Base-by-base conservation (phyloP, 140 eudicot species). In the Oenanthe javanica region DNA sequence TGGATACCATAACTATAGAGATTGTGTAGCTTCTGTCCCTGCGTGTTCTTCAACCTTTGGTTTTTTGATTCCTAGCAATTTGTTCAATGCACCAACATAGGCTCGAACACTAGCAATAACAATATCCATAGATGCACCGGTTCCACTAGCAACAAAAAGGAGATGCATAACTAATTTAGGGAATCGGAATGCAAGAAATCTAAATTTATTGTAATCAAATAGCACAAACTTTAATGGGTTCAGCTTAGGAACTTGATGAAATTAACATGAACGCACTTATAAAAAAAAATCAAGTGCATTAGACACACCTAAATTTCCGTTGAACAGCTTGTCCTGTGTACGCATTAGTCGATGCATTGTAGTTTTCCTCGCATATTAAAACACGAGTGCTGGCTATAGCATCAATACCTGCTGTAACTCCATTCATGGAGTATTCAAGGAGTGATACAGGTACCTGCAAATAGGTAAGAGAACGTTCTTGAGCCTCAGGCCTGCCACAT, bases 61-160 rank as follows among this genome's bases (percentile, higher is more conserved):
- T n/a, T 61, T 86, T 84, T 82, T 84, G 75, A 90, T 77, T 23
- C 96, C 92, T 73, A 92, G 77, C 92, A 92, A 84, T 91, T 94
- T 94, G 90, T 94, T 94, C 31, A 92, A 76, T 31, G 99, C 97
- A 84, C 94, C 90, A 78, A 92, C 83, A 80, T 92, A 92, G 55
- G 97, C 99, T 79, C 97, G 91, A 77, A 92, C 96, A 83, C 99
- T 95, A 21, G 99, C 91, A 71, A 95, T 88, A 5, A 95, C 97
- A 45, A 95, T 89, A 86, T 95, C 97, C 97, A 95, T 86, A 7
- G 91, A 91, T 76, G 99, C 96, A 64, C 97, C 97, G 4, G 93
- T 95, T 79, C 99, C 99, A 82, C 99, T 95, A 93, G 73, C 76
- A 83, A 75, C 45, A 80, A 77, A 79, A 72, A 42, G 79, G 82